phyloP scores from a whole-genome alignment of 306 rosid genomes.

The Bauhinia variegata region DNA sequence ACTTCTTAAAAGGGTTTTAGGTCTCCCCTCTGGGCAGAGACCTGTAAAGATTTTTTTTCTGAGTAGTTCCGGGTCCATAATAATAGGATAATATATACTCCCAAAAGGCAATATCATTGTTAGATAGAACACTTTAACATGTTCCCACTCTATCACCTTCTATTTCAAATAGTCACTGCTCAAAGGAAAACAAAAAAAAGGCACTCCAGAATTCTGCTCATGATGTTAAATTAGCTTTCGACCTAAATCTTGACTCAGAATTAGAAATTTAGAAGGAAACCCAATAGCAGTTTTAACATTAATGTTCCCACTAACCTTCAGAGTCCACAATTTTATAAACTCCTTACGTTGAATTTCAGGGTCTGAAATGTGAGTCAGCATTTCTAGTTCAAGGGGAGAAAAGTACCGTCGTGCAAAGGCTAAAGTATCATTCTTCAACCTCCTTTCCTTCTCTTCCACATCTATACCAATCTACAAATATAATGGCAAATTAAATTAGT shows the following conservation, averaged over 20 bases:
- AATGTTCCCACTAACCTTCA: conserved; percentile 47
- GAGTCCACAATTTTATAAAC: conserved; percentile 70
- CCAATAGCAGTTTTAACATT: conserved; percentile 23
- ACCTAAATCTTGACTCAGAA: conserved; percentile 12
- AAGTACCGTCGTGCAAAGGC: conserved; percentile 80
- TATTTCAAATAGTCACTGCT: background rate
- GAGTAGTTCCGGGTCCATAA: background rate
- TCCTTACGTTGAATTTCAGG: conserved; percentile 77
- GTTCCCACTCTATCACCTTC: background rate
- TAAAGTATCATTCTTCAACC: conserved; percentile 64
- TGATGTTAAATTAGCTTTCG: conserved; percentile 6
- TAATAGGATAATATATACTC: conserved; percentile 3
- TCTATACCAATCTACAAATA: conserved; percentile 80
- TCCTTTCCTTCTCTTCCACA: conserved; percentile 84
- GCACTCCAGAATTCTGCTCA: background rate
- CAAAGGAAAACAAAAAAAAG: background rate
- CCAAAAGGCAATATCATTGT: conserved; percentile 5
- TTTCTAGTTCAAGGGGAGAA: conserved; percentile 69
- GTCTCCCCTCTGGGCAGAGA: background rate
- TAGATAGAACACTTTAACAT: background rate
- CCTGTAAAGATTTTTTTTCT: too few relatives aligned
- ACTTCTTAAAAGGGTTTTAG: background rate
- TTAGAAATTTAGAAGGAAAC: conserved; percentile 15
- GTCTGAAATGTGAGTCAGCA: conserved; percentile 67
- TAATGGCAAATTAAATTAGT: conserved; percentile 29